Percentiles rank a stretch among this genome's conserved stretches.
phyloP scores from a whole-genome alignment of 2,329 filamentous ascomycete genomes.

The Aspergillus chevalieri region DNA sequence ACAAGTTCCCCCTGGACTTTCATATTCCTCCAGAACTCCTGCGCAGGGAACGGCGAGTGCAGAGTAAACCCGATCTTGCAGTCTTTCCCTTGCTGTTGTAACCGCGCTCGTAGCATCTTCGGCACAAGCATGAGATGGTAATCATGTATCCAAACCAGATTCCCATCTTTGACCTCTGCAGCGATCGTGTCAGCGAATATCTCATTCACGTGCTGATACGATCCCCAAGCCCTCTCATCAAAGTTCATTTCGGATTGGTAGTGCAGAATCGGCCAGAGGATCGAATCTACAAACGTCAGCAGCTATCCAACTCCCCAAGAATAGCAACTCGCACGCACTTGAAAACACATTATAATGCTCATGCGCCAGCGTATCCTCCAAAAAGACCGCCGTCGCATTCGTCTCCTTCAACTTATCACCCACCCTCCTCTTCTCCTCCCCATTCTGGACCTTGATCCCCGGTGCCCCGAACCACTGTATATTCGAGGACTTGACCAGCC shows the following conservation, averaged over 20 bases:
- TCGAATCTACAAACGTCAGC: constrained; percentile 61
- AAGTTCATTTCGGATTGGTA: constrained; percentile 92
- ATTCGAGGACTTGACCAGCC: constrained; percentile 74
- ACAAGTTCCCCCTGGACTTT: constrained; percentile 79
- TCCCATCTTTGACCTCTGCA: constrained; percentile 75
- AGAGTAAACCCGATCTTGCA: constrained; percentile 92
- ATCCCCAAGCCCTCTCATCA: constrained; percentile 77
- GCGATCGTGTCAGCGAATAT: constrained; percentile 78
- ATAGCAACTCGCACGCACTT: constrained; percentile 51
- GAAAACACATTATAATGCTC: constrained; percentile 92
- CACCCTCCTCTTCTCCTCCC: constrained; percentile 59
- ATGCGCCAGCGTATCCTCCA: constrained; percentile 78
- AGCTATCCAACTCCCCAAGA: neutral
- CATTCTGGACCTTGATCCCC: constrained; percentile 72
- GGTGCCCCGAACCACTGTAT: constrained; percentile 96
- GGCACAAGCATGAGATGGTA: constrained; percentile 92
- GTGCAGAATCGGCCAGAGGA: constrained; percentile 90
- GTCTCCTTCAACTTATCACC: constrained; percentile 68
- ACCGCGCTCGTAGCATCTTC: constrained; percentile 73
- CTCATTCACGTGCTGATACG: constrained; percentile 80
- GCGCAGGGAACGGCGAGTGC: constrained; percentile 86
- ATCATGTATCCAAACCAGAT: constrained; percentile 90
- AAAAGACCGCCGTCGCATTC: constrained; percentile 74
- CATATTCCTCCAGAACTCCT: constrained; percentile 84
- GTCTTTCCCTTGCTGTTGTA: constrained; percentile 64